phyloP scores from a whole-genome alignment of 208 protist species.

The Kentomonas sorsogonicus region DNA sequence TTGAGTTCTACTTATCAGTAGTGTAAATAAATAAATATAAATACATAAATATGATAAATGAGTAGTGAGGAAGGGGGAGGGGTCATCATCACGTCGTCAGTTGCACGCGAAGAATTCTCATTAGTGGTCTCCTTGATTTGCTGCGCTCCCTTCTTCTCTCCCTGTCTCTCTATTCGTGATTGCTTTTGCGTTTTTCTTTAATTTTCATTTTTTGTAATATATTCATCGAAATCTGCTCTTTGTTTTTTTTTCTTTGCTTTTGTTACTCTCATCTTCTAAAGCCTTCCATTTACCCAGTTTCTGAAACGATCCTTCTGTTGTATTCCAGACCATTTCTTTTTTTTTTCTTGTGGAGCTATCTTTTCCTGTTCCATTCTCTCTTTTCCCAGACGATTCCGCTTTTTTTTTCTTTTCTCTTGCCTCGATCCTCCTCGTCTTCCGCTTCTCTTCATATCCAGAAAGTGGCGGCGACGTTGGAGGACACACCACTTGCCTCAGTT shows the following conservation, averaged over 20 bases:
- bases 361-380: background rate
- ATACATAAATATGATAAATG: no score
- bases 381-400: no score
- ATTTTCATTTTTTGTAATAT: background rate
- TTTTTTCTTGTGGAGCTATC: background rate
- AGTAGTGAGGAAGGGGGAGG: no score
- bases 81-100: no score
- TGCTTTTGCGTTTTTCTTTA: slow-evolving; percentile 11
- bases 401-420: no score
- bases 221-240: background rate
- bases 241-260: slow-evolving; percentile 6
- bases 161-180: slow-evolving; percentile 3
- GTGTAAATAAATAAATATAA: background rate
- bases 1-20: slow-evolving; percentile 17
- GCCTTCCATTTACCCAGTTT: no score
- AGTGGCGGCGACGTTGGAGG: no score
- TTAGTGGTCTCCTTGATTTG: background rate
- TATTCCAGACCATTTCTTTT: background rate
- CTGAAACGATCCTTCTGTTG: slow-evolving; percentile 16
- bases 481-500: no score
- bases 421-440: no score
- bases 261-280: slow-evolving; percentile 7
- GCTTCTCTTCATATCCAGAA: no score
- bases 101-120: no score
- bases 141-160: background rate